Conservation (phyloP, 2,329 filamentous ascomycete genomes). For the Colletotrichum somersetense region DNA sequence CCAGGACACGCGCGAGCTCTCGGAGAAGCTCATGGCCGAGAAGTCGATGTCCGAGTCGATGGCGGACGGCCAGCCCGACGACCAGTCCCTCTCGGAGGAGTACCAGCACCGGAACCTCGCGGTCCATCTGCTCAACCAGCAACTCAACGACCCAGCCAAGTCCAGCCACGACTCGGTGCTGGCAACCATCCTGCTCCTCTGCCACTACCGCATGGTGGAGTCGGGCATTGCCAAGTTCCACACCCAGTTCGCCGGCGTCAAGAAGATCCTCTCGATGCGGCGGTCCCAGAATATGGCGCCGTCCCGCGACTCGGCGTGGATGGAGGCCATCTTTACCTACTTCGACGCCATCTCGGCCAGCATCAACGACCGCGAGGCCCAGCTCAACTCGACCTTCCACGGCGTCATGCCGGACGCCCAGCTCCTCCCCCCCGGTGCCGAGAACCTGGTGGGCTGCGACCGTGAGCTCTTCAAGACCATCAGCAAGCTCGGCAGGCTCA, state of each 20-base stretch:
- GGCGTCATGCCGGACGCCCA: conserved; percentile 63
- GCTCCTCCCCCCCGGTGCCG: conserved; percentile 71
- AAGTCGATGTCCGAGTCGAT: conserved; percentile 59
- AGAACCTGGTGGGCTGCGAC: conserved; percentile 91
- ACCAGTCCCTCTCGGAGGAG: conserved; percentile 81
- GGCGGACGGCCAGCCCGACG: conserved; percentile 64
- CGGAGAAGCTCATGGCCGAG: conserved; percentile 62
- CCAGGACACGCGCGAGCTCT: conserved; percentile 65
- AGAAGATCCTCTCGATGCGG: conserved; percentile 86
- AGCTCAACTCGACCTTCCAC: conserved; percentile 78
- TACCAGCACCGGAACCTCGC: conserved; percentile 85
- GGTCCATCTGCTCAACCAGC: conserved; percentile 84
- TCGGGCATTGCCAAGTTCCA: conserved; percentile 94
- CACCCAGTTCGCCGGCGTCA: conserved; percentile 92
- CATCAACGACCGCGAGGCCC: conserved; percentile 91
- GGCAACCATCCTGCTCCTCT: conserved; percentile 87
- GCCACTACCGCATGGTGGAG: conserved; percentile 93
- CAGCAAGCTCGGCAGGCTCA: conserved; percentile 84
- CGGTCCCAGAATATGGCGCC: conserved; percentile 65
- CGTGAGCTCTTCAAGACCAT: conserved; percentile 88
- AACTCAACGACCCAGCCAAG: conserved; percentile 80
- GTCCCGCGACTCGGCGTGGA: conserved; percentile 84
- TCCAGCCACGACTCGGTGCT: conserved; percentile 88
- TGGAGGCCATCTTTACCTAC: conserved; percentile 93
- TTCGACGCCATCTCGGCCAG: conserved; percentile 94